A percentile compares a stretch with the other conserved stretches of the same genome.
Conservation (phyloP, 1,284 basidiomycete genomes). For the Sporisorium graminicola region DNA sequence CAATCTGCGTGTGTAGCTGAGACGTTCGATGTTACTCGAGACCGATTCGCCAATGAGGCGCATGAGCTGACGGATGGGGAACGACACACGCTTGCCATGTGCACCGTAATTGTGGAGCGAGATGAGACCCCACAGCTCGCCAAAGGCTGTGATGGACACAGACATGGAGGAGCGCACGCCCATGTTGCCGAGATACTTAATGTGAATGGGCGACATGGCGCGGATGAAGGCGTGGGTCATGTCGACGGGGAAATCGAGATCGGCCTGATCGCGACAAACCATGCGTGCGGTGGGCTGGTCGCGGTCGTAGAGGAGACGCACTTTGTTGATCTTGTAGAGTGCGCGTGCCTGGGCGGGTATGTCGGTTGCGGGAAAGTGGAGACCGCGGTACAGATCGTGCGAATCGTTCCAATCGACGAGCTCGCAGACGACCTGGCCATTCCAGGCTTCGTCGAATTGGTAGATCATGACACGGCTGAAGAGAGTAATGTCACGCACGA, state of each 20-base stretch:
- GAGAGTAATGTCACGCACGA: constrained; percentile 79
- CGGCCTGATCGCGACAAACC: constrained; percentile 77
- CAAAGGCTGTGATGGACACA: constrained; percentile 84
- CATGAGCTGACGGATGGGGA: constrained; percentile 79
- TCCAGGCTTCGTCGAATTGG: constrained; percentile 79
- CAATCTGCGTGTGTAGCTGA: constrained; percentile 83
- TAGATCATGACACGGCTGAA: constrained; percentile 82
- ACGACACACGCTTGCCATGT: constrained; percentile 84
- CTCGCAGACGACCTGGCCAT: constrained; percentile 82
- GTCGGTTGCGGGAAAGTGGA: constrained; percentile 77
- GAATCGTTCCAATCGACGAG: constrained; percentile 85
- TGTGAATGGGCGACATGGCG: constrained; percentile 89
- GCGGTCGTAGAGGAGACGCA: constrained; percentile 84
- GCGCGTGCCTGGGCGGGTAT: constrained; percentile 76
- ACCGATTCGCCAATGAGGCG: constrained; percentile 84
- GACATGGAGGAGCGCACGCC: constrained; percentile 68
- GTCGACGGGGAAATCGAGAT: constrained; percentile 81
- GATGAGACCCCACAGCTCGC: constrained; percentile 85
- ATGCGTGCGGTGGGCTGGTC: constrained; percentile 82
- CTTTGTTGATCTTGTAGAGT: constrained; percentile 78
- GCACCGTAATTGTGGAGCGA: constrained; percentile 85
- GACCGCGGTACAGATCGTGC: constrained; percentile 81
- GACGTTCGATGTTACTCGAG: constrained; percentile 84
- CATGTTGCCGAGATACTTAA: constrained; percentile 75
- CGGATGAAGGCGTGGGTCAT: constrained; percentile 89